A percentile compares a stretch with the other conserved stretches of the same genome.
phyloP scores from a whole-genome alignment of 1,139 yeast species.

The Debaryomyces coudertii region DNA sequence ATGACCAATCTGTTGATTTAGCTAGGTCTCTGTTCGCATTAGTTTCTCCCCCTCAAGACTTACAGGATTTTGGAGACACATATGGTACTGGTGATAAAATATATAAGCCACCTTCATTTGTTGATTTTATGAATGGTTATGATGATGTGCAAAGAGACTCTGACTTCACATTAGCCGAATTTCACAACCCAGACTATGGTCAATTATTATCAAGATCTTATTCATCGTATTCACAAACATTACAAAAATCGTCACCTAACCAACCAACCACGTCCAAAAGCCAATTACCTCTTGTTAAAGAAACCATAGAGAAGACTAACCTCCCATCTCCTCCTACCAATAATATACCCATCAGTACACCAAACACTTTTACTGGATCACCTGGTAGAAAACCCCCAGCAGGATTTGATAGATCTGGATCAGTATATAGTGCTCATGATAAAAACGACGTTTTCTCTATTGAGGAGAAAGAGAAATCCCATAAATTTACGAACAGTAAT shows the following conservation, averaged over 20 bases:
- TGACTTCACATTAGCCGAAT: constrained; percentile 31
- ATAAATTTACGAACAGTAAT: constrained; percentile 28
- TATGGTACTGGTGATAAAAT: constrained; percentile 72
- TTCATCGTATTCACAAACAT: constrained; percentile 30
- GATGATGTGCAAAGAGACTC: constrained; percentile 27
- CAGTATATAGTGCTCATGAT: constrained; percentile 29
- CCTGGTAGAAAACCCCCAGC: constrained; percentile 29
- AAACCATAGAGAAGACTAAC: constrained; percentile 7
- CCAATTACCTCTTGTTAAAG: constrained; percentile 15
- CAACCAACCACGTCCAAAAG: constrained; percentile 1
- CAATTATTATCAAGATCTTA: constrained; percentile 39
- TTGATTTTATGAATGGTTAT: constrained; percentile 44
- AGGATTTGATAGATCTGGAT: constrained; percentile 20
- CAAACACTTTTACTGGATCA: constrained; percentile 19
- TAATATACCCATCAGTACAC: constrained; percentile 10
- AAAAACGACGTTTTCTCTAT: constrained; percentile 39
- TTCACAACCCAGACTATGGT: constrained; percentile 39
- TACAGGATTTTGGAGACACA: constrained; percentile 55
- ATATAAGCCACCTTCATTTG: constrained; percentile 53
- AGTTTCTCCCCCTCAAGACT: constrained; percentile 65
- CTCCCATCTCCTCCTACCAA: constrained; percentile 19
- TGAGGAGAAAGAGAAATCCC: constrained; percentile 13
- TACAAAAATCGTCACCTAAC: constrained; percentile 11
- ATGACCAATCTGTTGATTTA: constrained; percentile 74
- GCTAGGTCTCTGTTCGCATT: constrained; percentile 70